Evolutionary conservation across 2,329 filamentous ascomycete species (phyloP).

Genomic region (Phialocephala sp.): DNA sequence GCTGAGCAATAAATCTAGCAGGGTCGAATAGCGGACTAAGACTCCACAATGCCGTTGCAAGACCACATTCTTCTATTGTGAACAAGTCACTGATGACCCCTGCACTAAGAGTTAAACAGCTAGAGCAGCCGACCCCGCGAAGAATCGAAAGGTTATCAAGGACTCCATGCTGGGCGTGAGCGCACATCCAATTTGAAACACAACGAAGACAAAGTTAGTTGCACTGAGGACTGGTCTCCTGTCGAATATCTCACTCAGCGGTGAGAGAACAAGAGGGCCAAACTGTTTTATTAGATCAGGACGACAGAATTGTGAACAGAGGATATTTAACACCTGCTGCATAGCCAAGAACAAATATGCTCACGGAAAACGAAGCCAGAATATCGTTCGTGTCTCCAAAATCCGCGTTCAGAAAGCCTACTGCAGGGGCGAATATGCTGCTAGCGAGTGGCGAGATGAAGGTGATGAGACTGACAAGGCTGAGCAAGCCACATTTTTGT

Average conservation of each 20-base stretch:
- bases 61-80: conserved; percentile 40
- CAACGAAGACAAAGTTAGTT: conserved; percentile 64
- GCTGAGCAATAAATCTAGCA: conserved; percentile 46
- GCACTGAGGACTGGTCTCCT: conserved; percentile 59
- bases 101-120: conserved; percentile 49
- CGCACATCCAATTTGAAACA: conserved; percentile 69
- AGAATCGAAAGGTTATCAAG: conserved; percentile 53
- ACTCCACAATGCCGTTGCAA: conserved; percentile 37
- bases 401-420: conserved; percentile 35
- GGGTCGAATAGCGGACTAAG: conserved; percentile 37
- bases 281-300: conserved; percentile 53
- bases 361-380: conserved; percentile 30
- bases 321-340: too few species aligned
- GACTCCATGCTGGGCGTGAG: conserved; percentile 56
- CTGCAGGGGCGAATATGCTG: conserved; percentile 51
- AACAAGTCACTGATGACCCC: conserved; percentile 51
- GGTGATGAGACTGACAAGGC: conserved; percentile 20
- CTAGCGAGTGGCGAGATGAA: conserved; percentile 41
- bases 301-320: not conserved
- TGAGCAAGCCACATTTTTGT: conserved; percentile 21
- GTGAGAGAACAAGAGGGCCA: conserved; percentile 62
- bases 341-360: conserved; percentile 59
- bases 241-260: conserved; percentile 68
- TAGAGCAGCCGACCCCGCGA: conserved; percentile 53
- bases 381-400: conserved; percentile 28